These are phyloP conservation scores for Fusarium sp. DNA, from an alignment of 2,329 filamentous ascomycete species.

Conservation along the genomic window DNA sequence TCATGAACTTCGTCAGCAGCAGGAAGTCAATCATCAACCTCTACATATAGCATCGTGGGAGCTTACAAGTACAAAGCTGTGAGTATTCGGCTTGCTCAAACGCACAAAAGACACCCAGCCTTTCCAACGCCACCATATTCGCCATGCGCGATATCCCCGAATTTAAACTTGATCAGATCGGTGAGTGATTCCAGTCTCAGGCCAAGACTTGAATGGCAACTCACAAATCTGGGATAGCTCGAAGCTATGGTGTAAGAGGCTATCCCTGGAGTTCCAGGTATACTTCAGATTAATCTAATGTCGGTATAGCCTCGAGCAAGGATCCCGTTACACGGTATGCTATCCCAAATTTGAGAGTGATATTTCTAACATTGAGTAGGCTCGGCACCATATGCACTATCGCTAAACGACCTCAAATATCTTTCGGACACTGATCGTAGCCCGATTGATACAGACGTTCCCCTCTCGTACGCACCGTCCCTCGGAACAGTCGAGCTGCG, in stretches of 20 bases:
- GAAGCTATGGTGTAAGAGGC: not conserved
- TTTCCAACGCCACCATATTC: fast-evolving
- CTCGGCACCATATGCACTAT: not conserved
- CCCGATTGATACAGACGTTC: not conserved
- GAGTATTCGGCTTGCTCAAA: fast-evolving
- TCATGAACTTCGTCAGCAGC: not conserved
- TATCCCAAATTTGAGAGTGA: too few species aligned
- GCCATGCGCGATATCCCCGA: not conserved
- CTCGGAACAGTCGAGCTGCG: not conserved
- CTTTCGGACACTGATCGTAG: not conserved
- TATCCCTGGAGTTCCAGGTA: not conserved
- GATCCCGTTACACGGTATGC: not conserved
- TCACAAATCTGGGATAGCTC: not conserved
- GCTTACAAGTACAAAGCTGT: not conserved
- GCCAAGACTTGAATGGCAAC: fast-evolving
- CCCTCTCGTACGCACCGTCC: not conserved
- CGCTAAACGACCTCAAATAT: not conserved
- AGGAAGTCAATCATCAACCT: not conserved
- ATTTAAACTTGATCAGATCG: not conserved
- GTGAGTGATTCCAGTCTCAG: not conserved
- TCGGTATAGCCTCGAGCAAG: not conserved
- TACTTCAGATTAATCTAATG: not conserved
- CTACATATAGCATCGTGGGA: not conserved
- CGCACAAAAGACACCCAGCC: fast-evolving
- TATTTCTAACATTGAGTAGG: not conserved